Conservation (phyloP, 164 flowering plant species). For the Kalanchoe fedtschenkoi region DNA sequence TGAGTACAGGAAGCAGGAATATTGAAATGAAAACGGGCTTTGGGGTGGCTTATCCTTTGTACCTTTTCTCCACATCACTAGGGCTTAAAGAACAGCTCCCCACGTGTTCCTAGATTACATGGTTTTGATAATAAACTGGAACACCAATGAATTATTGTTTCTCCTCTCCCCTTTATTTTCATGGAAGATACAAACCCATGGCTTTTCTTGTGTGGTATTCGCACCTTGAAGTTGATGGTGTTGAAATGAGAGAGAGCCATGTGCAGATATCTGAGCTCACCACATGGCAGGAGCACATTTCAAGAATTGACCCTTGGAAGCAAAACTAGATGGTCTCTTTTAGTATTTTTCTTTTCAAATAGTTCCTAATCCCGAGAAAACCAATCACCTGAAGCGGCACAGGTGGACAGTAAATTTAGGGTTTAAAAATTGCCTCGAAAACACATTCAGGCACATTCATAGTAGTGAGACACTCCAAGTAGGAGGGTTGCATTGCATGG, state of each 20-base stretch:
- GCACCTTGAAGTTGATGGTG: not conserved
- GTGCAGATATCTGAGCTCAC: conserved; percentile 1
- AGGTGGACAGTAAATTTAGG: no score
- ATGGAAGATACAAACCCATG: not conserved
- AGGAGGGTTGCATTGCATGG: no score
- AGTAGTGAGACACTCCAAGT: no score
- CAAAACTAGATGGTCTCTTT: not conserved
- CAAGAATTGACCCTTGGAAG: not conserved
- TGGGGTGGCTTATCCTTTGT: not conserved
- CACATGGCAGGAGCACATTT: not conserved
- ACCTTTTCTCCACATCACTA: not conserved
- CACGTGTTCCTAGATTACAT: not conserved
- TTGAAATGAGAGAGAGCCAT: no score
- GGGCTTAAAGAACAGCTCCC: not conserved
- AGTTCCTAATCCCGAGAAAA: not conserved
- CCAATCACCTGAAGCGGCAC: no score
- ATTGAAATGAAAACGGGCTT: not conserved
- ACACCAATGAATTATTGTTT: not conserved
- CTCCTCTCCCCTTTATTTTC: not conserved
- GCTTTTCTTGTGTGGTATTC: not conserved
- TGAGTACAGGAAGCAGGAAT: not conserved
- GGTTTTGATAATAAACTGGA: not conserved
- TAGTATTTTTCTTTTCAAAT: not conserved
- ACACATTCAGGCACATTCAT: no score
- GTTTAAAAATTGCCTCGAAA: no score